These are phyloP conservation scores for Trichoderma asperelloides DNA, from an alignment of 495 filamentous ascomycete genomes.

Conservation along the genomic window DNA sequence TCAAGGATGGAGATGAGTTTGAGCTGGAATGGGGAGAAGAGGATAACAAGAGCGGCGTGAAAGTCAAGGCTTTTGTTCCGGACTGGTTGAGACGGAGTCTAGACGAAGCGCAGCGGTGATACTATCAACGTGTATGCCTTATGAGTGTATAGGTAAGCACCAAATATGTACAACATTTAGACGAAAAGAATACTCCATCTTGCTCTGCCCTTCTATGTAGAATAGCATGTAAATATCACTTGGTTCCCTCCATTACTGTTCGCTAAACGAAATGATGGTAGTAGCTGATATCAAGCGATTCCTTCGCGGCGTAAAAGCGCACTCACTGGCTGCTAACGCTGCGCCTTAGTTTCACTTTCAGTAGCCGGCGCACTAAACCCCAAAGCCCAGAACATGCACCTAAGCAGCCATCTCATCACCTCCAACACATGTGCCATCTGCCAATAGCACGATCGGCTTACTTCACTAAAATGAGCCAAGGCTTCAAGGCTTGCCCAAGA, in stretches of 20 bases:
- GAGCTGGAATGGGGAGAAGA: slow-evolving; percentile 27
- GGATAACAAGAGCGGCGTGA: slow-evolving; percentile 29
- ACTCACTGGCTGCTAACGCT: background rate
- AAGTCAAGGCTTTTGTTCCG: slow-evolving; percentile 82
- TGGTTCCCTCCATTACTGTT: background rate
- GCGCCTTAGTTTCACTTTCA: background rate
- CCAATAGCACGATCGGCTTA: too few species aligned
- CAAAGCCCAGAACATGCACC: background rate
- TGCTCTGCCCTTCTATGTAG: background rate
- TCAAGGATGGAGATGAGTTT: slow-evolving; percentile 39
- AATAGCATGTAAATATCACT: background rate
- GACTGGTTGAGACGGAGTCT: slow-evolving; percentile 51
- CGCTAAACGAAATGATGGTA: background rate
- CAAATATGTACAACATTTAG: background rate
- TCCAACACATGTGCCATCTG: too few species aligned
- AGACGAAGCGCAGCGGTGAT: slow-evolving; percentile 7
- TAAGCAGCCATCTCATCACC: background rate
- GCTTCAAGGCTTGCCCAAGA: background rate
- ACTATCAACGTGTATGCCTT: background rate
- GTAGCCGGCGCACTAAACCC: background rate
- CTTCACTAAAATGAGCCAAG: background rate
- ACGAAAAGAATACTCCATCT: background rate
- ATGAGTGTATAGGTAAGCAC: background rate
- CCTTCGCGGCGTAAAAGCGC: background rate
- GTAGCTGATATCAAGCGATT: background rate